Evolutionary conservation across 257 asterid species (phyloP), one percentile per base, ranked within the genome.

Genomic region (Coffea eugenioides): DNA sequence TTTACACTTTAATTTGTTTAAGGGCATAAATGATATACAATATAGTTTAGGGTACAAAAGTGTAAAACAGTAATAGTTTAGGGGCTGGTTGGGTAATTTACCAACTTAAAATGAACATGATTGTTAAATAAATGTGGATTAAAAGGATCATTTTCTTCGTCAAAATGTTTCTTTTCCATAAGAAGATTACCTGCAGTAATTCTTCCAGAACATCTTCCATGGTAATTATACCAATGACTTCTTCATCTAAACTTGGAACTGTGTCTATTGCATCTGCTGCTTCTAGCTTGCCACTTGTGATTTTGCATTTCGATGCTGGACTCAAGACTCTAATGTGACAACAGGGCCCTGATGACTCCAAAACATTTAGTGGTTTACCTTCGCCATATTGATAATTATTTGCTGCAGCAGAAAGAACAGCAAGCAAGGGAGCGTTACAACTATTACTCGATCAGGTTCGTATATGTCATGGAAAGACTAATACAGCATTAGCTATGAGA

Each of bases 151-250:
- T 59, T 59, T 59, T 54, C 61, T 2, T 59, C 23, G 31, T 21
- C 8, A n/a, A 59, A 59, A 3, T 59, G 39, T 2, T 6, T 36
- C 39, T 16, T 12, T 69, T 68, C 23, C 6, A 23, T 23, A 16
- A 15, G 65, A 57, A 54, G n/a, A 23, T 79, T 68, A 89, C 96
- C 92, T 88, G 97, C 49, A 92, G 84, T 82, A 90, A 87, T 75
- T 92, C 87, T 83, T 90, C 97, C 43, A 92, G 80, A 34, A 90
- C 97, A 78, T 90, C 97, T 82, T 92, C 97, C 97, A 90, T 92
- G 48, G 97, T 90, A 65, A 92, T 90, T 69, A 92, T 86, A 1
- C 97, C 97, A 23, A 84, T 71, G 23, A 85, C 89, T 81, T 85
- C 94, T 82, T 89, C 93, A 62, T 87, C 91, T 27, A 76, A 70